Evolutionary conservation across 805 yeast species (phyloP).

Genomic region (Schwanniomyces pseudopolymorphus): DNA sequence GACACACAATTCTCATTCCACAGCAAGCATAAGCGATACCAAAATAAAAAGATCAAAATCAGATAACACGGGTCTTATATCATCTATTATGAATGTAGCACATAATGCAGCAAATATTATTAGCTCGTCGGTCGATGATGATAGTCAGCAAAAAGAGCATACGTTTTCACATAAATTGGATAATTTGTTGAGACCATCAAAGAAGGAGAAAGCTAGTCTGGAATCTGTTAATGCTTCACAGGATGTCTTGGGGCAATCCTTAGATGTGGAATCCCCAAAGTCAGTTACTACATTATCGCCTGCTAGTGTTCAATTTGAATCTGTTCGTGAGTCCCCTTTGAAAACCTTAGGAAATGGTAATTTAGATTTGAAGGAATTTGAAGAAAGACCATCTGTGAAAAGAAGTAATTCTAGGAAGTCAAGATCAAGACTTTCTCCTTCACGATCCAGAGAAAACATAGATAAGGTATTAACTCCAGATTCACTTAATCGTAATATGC

Average conservation of each 20-base stretch:
- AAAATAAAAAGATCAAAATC: constrained; percentile 3
- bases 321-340: constrained; percentile 46
- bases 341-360: constrained; percentile 52
- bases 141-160: constrained; percentile 10
- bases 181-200: constrained; percentile 20
- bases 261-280: background rate
- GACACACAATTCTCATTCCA: background rate
- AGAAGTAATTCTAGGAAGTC: constrained; percentile 1
- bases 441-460: constrained; percentile 17
- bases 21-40: background rate
- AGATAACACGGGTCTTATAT: constrained; percentile 35
- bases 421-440: constrained; percentile 13
- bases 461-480: constrained; percentile 17
- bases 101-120: constrained; percentile 43
- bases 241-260: background rate
- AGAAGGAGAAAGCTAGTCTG: constrained; percentile 8
- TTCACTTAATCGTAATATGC: constrained; percentile 12
- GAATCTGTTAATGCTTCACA: constrained; percentile 4
- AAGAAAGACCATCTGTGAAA: background rate
- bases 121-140: constrained; percentile 8
- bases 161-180: constrained; percentile 25
- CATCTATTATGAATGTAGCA: constrained; percentile 47
- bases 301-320: constrained; percentile 44
- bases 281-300: constrained; percentile 5
- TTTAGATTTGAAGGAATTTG: constrained; percentile 24